Percentiles rank a stretch among this genome's conserved stretches.
Evolutionary conservation across 1,139 yeast genomes (phyloP).

Genomic region (Diutina ranongensis): DNA sequence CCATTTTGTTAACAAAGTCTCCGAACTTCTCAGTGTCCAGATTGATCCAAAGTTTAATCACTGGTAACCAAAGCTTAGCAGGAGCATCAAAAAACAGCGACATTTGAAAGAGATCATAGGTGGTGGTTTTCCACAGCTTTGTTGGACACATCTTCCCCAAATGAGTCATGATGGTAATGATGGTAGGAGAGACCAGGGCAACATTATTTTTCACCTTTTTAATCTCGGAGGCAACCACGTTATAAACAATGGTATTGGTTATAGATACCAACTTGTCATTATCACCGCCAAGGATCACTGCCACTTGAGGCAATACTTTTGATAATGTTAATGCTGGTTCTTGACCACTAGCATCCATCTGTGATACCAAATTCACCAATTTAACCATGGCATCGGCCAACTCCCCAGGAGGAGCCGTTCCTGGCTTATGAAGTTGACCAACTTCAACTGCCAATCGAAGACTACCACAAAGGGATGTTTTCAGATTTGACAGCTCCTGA

Average conservation of each 20-base stretch:
- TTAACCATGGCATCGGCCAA: background rate
- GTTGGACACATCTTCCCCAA: background rate
- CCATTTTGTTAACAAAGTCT: background rate
- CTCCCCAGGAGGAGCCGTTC: background rate
- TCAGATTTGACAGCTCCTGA: background rate
- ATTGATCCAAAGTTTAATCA: background rate
- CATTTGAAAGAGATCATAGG: background rate
- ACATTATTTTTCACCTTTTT: background rate
- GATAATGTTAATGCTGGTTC: background rate
- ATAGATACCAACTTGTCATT: background rate
- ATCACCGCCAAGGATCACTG: background rate
- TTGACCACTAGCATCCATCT: background rate
- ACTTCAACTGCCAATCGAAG: background rate
- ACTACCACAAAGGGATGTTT: background rate
- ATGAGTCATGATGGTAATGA: background rate
- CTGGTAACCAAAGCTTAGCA: background rate
- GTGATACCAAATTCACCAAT: background rate
- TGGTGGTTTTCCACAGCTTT: constrained; percentile 1
- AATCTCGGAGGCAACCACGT: constrained; percentile 1
- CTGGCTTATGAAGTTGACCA: background rate
- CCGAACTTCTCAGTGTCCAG: background rate
- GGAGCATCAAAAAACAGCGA: background rate
- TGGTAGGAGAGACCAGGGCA: background rate
- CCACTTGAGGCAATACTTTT: background rate
- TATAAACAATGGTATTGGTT: constrained; percentile 2